Evolutionary conservation across 2,329 filamentous ascomycete genomes (phyloP), one percentile per base, ranked within the genome.

Genomic region (Cryoendolithus antarcticus): DNA sequence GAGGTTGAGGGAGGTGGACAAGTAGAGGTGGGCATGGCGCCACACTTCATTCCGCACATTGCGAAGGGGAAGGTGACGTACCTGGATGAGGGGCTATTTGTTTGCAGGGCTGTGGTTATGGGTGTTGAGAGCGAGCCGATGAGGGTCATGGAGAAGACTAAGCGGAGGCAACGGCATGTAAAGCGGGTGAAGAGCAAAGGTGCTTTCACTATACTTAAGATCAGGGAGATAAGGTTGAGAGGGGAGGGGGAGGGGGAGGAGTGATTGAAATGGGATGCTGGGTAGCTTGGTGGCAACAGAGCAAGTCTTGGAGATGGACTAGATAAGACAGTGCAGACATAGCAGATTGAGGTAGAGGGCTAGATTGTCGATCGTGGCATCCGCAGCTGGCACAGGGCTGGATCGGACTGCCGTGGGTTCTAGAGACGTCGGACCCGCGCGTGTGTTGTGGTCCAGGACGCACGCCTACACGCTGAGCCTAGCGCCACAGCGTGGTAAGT

Each of bases 171-270:
- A 52, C 64, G 76, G 46, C 71, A 74, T 57, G 72, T 75, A 36
- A 85, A 78, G 68, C 76, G 73, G 43, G 81, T 91, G 7, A 80
- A 72, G 66, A 95, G 86, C 69, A 95, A 98, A 73, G 85, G 93
- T 59, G 72, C 75, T 54, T 94, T 82, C 62, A 98, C 91, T 2
- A 75, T 94, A 13, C 57, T 98, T 62, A 73, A 79, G 56, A 82
- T 98, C 47, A 81, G 82, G 57, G 84, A 96, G 63, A 58, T 96
- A 46, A 80, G 74, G 57, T 70, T 93, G 4, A 74, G 69, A 61
- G 65, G 62, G 19, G 39, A 41, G 30, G 39, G 37, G 4, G 39
- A 41, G 6, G 24, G 24, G 6, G 24, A 6, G 24, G 24, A 27
- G 24, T 27, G 24, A 27, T 27, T 6, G 24, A 6, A 27, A 6